A percentile compares a stretch with the other conserved stretches of the same genome.
These are phyloP conservation scores for Senecio squalidus DNA, from an alignment of 140 eudicot genomes.

Conservation along the genomic window DNA sequence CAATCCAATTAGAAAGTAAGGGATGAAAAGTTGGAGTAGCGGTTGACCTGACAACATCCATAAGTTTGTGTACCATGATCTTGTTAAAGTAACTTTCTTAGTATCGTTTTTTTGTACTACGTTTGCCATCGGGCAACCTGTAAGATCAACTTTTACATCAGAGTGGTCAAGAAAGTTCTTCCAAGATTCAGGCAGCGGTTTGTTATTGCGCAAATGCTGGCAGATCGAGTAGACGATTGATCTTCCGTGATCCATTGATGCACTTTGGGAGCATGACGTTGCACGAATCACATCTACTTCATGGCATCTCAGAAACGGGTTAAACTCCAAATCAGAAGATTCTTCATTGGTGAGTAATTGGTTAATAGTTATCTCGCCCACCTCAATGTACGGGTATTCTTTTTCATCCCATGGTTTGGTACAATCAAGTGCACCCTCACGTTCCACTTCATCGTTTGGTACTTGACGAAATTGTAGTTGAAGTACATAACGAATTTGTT, in stretches of 20 bases:
- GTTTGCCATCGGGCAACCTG: slow-evolving; percentile 55
- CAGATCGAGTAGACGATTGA: slow-evolving; percentile 44
- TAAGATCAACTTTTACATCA: slow-evolving; percentile 44
- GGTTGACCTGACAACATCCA: slow-evolving; percentile 59
- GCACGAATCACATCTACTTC: slow-evolving; percentile 48
- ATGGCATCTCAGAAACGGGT: slow-evolving; percentile 37
- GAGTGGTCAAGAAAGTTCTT: slow-evolving; percentile 42
- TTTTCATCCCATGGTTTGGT: slow-evolving; percentile 50
- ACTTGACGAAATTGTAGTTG: slow-evolving; percentile 34
- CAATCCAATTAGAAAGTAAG: slow-evolving; percentile 45
- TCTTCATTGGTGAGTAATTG: slow-evolving; percentile 27
- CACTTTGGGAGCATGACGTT: slow-evolving; percentile 49
- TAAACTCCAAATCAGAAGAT: slow-evolving; percentile 35
- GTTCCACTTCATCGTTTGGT: slow-evolving; percentile 24
- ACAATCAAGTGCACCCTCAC: slow-evolving; percentile 43
- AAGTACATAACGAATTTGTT: slow-evolving; percentile 29
- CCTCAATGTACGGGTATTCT: slow-evolving; percentile 31
- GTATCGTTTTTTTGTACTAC: slow-evolving; percentile 10
- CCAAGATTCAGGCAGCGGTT: slow-evolving; percentile 46
- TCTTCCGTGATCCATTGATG: slow-evolving; percentile 57
- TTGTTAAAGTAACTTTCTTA: slow-evolving; percentile 35
- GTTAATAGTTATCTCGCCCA: slow-evolving; percentile 41
- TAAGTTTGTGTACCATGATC: slow-evolving; percentile 45
- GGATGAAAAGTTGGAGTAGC: slow-evolving; percentile 29
- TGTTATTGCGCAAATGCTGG: slow-evolving; percentile 47